These are phyloP conservation scores for Salvia rosmarinus DNA, from an alignment of 257 asterid genomes.

Conservation along the genomic window DNA sequence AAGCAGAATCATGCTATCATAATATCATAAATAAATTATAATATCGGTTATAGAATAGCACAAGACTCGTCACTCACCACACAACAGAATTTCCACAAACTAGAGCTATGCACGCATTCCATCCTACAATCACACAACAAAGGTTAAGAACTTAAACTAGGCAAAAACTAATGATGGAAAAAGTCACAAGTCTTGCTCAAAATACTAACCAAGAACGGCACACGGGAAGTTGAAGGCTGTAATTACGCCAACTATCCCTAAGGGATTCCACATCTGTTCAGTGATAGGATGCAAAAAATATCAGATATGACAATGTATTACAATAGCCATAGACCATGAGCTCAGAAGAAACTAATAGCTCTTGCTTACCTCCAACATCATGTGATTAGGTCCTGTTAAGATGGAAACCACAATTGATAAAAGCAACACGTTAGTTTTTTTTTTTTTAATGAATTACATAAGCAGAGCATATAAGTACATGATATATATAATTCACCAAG, in stretches of 20 bases:
- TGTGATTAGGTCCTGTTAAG: slow-evolving; percentile 88
- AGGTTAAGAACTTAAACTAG: slow-evolving; percentile 1
- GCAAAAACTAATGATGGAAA: not conserved
- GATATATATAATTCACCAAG: not conserved
- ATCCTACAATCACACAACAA: slow-evolving; percentile 56
- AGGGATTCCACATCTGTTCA: slow-evolving; percentile 96
- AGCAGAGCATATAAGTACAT: no score
- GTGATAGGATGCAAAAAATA: slow-evolving; percentile 25
- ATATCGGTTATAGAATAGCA: slow-evolving; percentile 2
- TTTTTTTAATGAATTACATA: slow-evolving; percentile 13
- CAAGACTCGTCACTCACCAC: slow-evolving; percentile 87
- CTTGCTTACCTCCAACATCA: slow-evolving; percentile 93
- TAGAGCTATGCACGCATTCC: slow-evolving; percentile 99
- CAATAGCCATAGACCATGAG: slow-evolving; percentile 1
- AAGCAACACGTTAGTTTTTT: slow-evolving; percentile 7
- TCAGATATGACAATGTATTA: slow-evolving; percentile 24
- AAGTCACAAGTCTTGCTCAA: slow-evolving; percentile 9
- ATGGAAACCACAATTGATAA: slow-evolving; percentile 26
- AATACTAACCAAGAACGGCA: slow-evolving; percentile 91
- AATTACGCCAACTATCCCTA: slow-evolving; percentile 92
- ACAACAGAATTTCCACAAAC: slow-evolving; percentile 97
- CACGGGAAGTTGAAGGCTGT: slow-evolving; percentile 99
- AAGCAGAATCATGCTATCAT: no score
- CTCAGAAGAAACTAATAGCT: slow-evolving; percentile 23
- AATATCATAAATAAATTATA: slow-evolving; percentile 10